These are phyloP conservation scores for Sugiyamaella neomexicana DNA, from an alignment of 1,139 yeast species.

Conservation along the genomic window DNA sequence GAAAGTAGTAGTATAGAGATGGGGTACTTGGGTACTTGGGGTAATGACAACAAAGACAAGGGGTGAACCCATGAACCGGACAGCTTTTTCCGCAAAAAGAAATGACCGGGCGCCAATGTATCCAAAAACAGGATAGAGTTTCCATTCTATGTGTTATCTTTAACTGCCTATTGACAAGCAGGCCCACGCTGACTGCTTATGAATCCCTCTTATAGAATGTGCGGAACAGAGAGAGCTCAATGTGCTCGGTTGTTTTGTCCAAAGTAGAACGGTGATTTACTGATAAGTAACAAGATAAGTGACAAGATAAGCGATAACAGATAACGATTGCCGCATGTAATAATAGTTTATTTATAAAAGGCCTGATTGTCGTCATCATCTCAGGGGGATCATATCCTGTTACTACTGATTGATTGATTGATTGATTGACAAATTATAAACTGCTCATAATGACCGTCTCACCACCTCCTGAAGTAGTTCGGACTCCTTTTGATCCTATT, in stretches of 20 bases:
- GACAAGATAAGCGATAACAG: neutral
- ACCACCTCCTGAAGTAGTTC: neutral
- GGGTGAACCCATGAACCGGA: too few species aligned
- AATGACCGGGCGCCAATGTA: neutral
- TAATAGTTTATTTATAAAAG: neutral
- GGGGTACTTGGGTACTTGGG: neutral
- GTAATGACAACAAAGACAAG: neutral
- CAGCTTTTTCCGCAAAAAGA: neutral
- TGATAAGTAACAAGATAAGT: neutral
- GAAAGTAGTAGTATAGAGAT: neutral
- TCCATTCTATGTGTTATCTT: neutral
- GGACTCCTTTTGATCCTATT: conserved; percentile 20
- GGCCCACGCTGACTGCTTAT: too few species aligned
- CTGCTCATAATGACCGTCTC: neutral
- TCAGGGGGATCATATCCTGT: too few species aligned
- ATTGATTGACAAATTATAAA: too few species aligned
- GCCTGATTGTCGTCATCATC: neutral
- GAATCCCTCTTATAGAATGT: too few species aligned
- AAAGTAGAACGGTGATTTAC: too few species aligned
- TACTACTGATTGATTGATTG: neutral
- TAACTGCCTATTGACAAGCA: neutral
- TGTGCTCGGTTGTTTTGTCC: too few species aligned
- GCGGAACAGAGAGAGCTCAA: too few species aligned
- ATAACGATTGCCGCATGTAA: neutral
- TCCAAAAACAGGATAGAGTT: neutral